Conservation (phyloP, 2,329 filamentous ascomycete species). For the Alternaria ventricosa region DNA sequence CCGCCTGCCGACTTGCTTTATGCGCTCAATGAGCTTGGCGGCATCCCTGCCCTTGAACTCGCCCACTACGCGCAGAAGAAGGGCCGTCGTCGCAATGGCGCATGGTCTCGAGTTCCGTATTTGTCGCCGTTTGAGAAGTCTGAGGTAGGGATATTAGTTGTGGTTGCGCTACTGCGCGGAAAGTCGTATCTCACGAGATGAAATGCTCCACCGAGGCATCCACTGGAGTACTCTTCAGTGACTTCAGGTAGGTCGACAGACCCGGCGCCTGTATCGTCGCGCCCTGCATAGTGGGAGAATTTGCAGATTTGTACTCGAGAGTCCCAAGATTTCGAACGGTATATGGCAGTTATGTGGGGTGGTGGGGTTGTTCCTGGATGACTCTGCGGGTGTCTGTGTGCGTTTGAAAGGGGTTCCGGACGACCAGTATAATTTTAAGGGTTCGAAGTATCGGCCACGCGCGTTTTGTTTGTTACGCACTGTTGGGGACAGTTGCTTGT, state of each 20-base stretch:
- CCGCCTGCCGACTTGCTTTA: conserved; percentile 78
- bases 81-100: conserved; percentile 87
- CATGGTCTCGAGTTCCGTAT: conserved; percentile 87
- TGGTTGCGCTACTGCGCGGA: not conserved
- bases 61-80: conserved; percentile 85
- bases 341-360: conserved; percentile 21
- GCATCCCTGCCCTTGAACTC: conserved; percentile 80
- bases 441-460: not conserved
- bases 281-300: conserved; percentile 32
- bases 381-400: not conserved
- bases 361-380: conserved; percentile 21
- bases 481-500: conserved; percentile 7
- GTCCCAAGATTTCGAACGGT: conserved; percentile 2
- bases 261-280: conserved; percentile 65
- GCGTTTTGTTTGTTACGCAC: not conserved
- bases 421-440: not conserved
- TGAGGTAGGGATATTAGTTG: conserved; percentile 45
- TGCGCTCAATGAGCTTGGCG: conserved; percentile 77
- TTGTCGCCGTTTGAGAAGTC: conserved; percentile 87
- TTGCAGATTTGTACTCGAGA: not conserved
- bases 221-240: conserved; percentile 71
- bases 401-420: not conserved
- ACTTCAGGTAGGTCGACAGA: conserved; percentile 78
- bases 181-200: conserved; percentile 69
- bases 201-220: conserved; percentile 85